Conservation (phyloP, 306 rosid species). For the Casuarina cunninghamiana region DNA sequence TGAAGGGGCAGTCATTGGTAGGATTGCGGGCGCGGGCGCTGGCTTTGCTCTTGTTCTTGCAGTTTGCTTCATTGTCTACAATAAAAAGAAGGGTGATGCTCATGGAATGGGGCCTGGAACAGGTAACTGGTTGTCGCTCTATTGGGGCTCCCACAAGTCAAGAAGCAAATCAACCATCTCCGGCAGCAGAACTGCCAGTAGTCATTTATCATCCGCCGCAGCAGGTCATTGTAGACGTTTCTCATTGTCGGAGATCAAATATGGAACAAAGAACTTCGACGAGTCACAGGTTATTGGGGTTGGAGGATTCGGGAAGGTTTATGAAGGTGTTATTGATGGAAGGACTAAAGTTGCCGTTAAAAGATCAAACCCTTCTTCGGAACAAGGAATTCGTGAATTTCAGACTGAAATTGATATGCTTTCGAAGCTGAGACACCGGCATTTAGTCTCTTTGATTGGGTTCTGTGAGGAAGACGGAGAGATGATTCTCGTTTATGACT, state of each 20-base stretch:
- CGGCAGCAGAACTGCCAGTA: constrained; percentile 34
- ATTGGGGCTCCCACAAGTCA: constrained; percentile 20
- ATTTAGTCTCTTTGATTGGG: constrained; percentile 53
- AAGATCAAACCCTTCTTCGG: constrained; percentile 50
- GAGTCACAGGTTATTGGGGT: constrained; percentile 59
- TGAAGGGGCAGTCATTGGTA: constrained; percentile 36
- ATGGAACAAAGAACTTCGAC: constrained; percentile 45
- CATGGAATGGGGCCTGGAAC: constrained; percentile 34
- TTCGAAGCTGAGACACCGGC: constrained; percentile 50
- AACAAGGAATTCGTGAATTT: constrained; percentile 60
- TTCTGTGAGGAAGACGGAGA: constrained; percentile 43
- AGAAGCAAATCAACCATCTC: constrained; percentile 34
- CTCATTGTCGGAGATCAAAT: constrained; percentile 46
- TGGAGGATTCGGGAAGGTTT: constrained; percentile 63
- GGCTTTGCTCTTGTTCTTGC: constrained; percentile 46
- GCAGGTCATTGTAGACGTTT: constrained; percentile 54
- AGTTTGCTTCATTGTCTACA: constrained; percentile 32
- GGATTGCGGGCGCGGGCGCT: constrained; percentile 55
- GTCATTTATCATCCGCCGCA: constrained; percentile 33
- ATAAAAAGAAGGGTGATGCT: constrained; percentile 29
- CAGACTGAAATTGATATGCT: constrained; percentile 55
- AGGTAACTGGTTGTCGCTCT: constrained; percentile 49
- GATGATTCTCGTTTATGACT: constrained; percentile 59
- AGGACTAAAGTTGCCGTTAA: constrained; percentile 47
- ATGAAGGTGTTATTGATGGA: constrained; percentile 35